phyloP scores from a whole-genome alignment of 2,329 filamentous ascomycete species.

The Neophaeococcomyces aloes region DNA sequence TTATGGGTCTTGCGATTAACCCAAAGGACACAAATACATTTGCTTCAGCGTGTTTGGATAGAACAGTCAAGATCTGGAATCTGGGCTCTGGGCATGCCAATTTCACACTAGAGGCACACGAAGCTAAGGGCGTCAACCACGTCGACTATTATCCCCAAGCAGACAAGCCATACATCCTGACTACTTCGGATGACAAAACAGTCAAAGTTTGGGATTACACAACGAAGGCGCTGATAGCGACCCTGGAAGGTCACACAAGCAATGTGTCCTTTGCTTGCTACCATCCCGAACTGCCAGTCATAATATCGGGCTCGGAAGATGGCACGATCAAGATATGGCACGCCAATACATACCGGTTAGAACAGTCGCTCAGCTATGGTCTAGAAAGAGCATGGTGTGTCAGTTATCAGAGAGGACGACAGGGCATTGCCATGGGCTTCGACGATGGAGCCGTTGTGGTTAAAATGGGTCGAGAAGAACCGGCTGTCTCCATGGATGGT shows the following conservation, averaged over 20 bases:
- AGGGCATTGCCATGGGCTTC: constrained; percentile 90
- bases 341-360: constrained; percentile 89
- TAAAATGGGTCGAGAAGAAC: constrained; percentile 94
- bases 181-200: constrained; percentile 89
- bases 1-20: constrained; percentile 66
- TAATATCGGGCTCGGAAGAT: constrained; percentile 95
- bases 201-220: constrained; percentile 99
- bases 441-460: constrained; percentile 96
- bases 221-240: constrained; percentile 92
- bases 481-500: constrained; percentile 98
- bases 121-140: constrained; percentile 95
- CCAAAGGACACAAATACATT: constrained; percentile 77
- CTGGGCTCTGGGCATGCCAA: constrained; percentile 88
- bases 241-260: constrained; percentile 90
- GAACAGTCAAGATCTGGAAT: constrained; percentile 97
- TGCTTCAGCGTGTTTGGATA: constrained; percentile 86
- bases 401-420: constrained; percentile 85
- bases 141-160: constrained; percentile 73
- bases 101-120: constrained; percentile 92
- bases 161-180: constrained; percentile 76
- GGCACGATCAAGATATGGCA: constrained; percentile 98
- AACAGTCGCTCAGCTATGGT: constrained; percentile 92
- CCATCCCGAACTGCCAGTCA: constrained; percentile 90
- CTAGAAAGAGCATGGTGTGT: constrained; percentile 97
- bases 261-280: constrained; percentile 98